Percentiles rank a stretch among this genome's conserved stretches.
Conservation (phyloP, 1,284 basidiomycete genomes). For the Phylloboletellus chloephorus region DNA sequence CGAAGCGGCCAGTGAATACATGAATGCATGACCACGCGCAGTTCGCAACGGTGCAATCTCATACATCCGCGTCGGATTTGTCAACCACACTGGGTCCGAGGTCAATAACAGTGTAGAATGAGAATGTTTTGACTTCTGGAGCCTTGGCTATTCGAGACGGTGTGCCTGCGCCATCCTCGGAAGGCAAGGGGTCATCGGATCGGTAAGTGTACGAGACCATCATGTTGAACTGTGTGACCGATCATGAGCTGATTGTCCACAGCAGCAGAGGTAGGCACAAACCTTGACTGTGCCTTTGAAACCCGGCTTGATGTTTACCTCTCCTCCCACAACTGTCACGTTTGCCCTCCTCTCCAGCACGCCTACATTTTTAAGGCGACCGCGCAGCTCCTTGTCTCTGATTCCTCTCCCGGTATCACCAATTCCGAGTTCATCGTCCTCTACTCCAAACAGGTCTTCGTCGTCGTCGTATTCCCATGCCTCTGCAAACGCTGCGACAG, state of each 20-base stretch:
- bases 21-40: too few species aligned
- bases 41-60: constrained; percentile 1
- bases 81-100: constrained; percentile 67
- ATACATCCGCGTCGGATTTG: constrained; percentile 29
- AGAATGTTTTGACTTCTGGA: constrained; percentile 78
- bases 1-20: too few species aligned
- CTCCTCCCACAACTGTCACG: constrained; percentile 78
- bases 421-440: constrained; percentile 58
- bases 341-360: constrained; percentile 84
- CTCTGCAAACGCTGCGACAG: constrained; percentile 84
- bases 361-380: constrained; percentile 64
- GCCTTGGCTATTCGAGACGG: constrained; percentile 42
- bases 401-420: constrained; percentile 31
- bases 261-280: constrained; percentile 22
- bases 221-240: constrained; percentile 73
- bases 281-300: constrained; percentile 73
- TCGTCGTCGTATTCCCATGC: constrained; percentile 96
- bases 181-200: constrained; percentile 72
- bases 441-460: constrained; percentile 73
- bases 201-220: constrained; percentile 89
- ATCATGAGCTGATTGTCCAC: constrained; percentile 5
- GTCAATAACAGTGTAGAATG: constrained; percentile 79
- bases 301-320: constrained; percentile 74
- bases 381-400: constrained; percentile 40
- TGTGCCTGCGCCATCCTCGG: constrained; percentile 51